A percentile compares a stretch with the other conserved stretches of the same genome.
These are phyloP conservation scores for Fragilaria crotonensis DNA, from an alignment of 108 stramenopile species.

Conservation along the genomic window DNA sequence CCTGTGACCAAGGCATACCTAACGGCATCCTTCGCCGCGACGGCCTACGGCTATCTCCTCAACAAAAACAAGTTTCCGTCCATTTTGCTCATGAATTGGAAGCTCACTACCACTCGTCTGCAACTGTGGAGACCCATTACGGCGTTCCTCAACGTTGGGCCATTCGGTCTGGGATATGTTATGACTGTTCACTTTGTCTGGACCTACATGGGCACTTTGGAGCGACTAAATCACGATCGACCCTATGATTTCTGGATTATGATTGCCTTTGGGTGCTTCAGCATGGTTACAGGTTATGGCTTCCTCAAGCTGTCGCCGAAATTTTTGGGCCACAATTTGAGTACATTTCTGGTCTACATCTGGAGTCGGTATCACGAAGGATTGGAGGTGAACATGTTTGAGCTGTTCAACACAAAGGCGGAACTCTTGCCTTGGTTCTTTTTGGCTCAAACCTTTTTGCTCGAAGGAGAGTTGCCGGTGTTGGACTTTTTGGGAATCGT, in stretches of 20 bases:
- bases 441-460: conserved; percentile 84
- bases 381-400: conserved; percentile 90
- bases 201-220: conserved; percentile 95
- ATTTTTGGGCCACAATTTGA: conserved; percentile 91
- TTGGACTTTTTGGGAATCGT: conserved; percentile 93
- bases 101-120: conserved; percentile 38
- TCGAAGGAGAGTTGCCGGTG: conserved; percentile 87
- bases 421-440: conserved; percentile 86
- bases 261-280: conserved; percentile 74
- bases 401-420: conserved; percentile 77
- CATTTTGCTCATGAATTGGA: conserved; percentile 75
- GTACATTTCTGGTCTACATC: conserved; percentile 90
- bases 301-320: conserved; percentile 57
- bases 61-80: conserved; percentile 78
- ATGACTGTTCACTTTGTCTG: conserved; percentile 90
- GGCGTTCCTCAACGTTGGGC: conserved; percentile 86
- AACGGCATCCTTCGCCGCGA: conserved; percentile 59
- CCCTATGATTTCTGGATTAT: conserved; percentile 95
- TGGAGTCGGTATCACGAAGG: conserved; percentile 95
- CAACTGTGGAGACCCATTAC: conserved; percentile 90
- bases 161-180: conserved; percentile 72
- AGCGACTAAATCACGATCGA: conserved; percentile 79
- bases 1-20: conserved; percentile 86
- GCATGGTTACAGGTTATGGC: conserved; percentile 76
- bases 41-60: conserved; percentile 50